Evolutionary conservation across 2,329 filamentous ascomycete species (phyloP), one percentile per base, ranked within the genome.

Genomic region (Diplodia mutila): DNA sequence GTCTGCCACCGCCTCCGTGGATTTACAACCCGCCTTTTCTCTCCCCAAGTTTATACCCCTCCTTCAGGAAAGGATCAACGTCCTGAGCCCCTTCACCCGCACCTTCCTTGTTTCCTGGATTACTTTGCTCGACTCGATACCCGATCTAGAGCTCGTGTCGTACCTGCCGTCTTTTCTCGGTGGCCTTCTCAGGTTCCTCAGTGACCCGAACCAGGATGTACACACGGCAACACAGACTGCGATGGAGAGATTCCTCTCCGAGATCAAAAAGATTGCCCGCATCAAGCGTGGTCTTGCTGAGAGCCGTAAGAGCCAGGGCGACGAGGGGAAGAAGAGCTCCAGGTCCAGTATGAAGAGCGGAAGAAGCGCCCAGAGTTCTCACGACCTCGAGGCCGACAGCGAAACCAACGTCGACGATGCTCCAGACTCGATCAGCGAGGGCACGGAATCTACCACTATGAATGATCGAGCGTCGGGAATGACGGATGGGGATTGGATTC

Each of bases 31-130:
- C 0, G 95, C 95, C 18, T 99, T 99, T 78, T 98, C 94, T 5
- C 86, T 99, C 23, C 87, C 90, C 23, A 89, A 89, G 27, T 99
- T 99, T 78, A 95, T 99, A 61, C 95, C 96, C 0, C 85, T 99
- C 16, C 86, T 99, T 23, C 93, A 96, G 78, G 94, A 99, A 76
- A 89, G 95, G 61, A 97, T 99, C 68, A 92, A 92, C 80, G 94
- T 97, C 32, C 87, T 97, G 69, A 97, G 97, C 74, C 94, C 96
- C 0, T 98, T 96, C 76, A 97, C 94, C 3, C 87, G 95, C 61
- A 97, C 92, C 16, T 99, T 99, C 74, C 85, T 99, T 16, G 95
- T 99, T 2, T 93, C 93, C 37, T 99, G 95, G 95, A 92, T 99
- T 68, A 96, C 91, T 4, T 81, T 99, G 18, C 85, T 99, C 23